phyloP scores from a whole-genome alignment of 257 asterid genomes.

The Cordia subcordata region DNA sequence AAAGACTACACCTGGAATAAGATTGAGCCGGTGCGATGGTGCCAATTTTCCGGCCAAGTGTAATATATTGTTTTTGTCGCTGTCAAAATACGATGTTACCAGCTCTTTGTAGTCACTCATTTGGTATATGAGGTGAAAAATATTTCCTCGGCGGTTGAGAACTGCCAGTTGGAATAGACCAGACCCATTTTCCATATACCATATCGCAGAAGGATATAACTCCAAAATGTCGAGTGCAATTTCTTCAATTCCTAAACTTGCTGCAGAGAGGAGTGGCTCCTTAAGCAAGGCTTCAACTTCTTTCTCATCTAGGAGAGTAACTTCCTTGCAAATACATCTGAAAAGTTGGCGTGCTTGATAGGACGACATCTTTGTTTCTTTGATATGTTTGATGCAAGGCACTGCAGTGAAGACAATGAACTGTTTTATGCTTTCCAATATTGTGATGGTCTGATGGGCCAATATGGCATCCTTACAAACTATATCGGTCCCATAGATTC shows the following conservation, averaged over 20 bases:
- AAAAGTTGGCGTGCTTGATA: neutral
- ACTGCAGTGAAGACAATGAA: neutral
- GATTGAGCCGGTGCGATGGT: constrained; percentile 2
- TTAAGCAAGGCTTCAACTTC: neutral
- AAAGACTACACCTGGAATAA: constrained; percentile 9
- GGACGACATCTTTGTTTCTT: neutral
- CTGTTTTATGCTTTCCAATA: neutral
- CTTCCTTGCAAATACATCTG: neutral
- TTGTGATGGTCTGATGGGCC: too few relatives aligned
- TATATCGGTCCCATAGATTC: too few relatives aligned
- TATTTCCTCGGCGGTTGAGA: neutral
- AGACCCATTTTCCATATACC: neutral
- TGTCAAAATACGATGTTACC: neutral
- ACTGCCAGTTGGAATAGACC: neutral
- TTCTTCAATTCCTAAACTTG: neutral
- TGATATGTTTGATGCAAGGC: neutral
- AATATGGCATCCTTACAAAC: neutral
- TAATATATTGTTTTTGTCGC: neutral
- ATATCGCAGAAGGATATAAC: neutral
- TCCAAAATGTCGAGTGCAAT: neutral
- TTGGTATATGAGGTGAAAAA: neutral
- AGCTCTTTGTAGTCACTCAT: neutral
- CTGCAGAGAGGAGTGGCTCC: neutral
- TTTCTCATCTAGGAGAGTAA: neutral
- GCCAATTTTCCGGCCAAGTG: constrained; percentile 16